Evolutionary conservation across 257 asterid species (phyloP), one percentile per base, ranked within the genome.

Genomic region (Plantago ovata): DNA sequence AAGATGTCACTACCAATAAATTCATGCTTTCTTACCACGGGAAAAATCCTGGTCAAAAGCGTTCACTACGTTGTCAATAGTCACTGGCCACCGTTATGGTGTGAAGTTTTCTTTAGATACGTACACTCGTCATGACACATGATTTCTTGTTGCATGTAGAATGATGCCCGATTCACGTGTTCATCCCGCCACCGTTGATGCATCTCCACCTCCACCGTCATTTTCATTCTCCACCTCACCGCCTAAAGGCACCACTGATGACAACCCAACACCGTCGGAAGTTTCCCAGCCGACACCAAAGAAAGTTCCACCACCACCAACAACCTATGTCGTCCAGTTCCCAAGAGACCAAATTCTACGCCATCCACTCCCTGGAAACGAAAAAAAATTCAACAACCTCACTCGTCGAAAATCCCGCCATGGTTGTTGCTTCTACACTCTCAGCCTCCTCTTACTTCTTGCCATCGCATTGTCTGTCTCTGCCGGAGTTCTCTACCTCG

Each of bases 401-500:
- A 48, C 60, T 9, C 52, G 68, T 38, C 63, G 54, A 38, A 71
- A 69, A 24, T 58, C 65, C 56, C 74, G 81, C 42, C 47, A 59
- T 64, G 69, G 83, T 15, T 60, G 60, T 65, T 78, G 82, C 28
- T 71, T 74, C 69, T 63, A 28, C 52, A 69, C 77, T 0, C 16
- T 79, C 13, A 66, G 69, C 40, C 38, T 81, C 38, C 63, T 81
- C 19, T 6, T 71, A 2, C 23, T 77, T 6, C 68, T 81, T 58
- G 11, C 68, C n/a, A 10, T 73, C 43, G 71, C 70, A 47, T 55
- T 71, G 38, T 75, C 72, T 10, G 42, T 75, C 3, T 22, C 89
- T 52, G 80, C 76, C 52, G 89, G 74, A 38, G 77, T 73, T 11
- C 16, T 84, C 15, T 79, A 72, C 79, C 75, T 84, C 38, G 76